Evolutionary conservation across 139 green algal genomes (phyloP).

Genomic region (Chlorokybus atmophyticus): DNA sequence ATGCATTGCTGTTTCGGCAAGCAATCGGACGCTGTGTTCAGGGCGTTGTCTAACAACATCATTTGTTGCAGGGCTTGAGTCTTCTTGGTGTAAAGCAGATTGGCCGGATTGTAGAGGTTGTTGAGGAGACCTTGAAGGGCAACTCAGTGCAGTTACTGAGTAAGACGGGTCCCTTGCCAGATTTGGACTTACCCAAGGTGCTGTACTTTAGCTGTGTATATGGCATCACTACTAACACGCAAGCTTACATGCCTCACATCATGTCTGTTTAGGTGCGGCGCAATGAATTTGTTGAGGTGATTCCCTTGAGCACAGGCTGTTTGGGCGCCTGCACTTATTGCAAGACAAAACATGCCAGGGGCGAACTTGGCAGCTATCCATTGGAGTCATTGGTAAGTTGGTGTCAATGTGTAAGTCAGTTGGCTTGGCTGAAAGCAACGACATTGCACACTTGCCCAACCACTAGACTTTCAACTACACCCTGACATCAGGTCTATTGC

Average conservation of each 20-base stretch:
- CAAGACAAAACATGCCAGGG: slow-evolving; percentile 90
- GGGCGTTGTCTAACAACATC: slow-evolving; percentile 1
- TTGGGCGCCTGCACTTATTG: slow-evolving; percentile 90
- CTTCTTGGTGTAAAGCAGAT: slow-evolving; percentile 70
- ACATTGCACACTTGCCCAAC: too few relatives aligned
- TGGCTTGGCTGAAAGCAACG: too few relatives aligned
- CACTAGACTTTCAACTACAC: too few relatives aligned
- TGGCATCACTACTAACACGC: background rate
- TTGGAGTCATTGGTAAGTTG: slow-evolving; percentile 17
- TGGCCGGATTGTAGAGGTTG: slow-evolving; percentile 73
- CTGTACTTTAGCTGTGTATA: background rate
- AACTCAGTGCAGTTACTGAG: slow-evolving; percentile 63
- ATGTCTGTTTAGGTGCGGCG: slow-evolving; percentile 46
- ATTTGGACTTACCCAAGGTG: slow-evolving; percentile 80
- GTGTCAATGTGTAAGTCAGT: too few relatives aligned
- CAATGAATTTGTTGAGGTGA: slow-evolving; percentile 77
- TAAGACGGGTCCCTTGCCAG: slow-evolving; percentile 56
- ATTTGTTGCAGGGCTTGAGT: slow-evolving; percentile 50
- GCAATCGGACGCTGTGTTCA: too few relatives aligned
- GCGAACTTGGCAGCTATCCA: slow-evolving; percentile 40
- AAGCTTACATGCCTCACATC: background rate
- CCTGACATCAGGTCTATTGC: too few relatives aligned
- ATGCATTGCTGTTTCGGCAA: slow-evolving; percentile 10
- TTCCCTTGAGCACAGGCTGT: slow-evolving; percentile 77
- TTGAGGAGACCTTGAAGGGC: slow-evolving; percentile 77